phyloP scores from a whole-genome alignment of 192 early-diverging fungal genomes.

The Entomortierella chlamydospora region DNA sequence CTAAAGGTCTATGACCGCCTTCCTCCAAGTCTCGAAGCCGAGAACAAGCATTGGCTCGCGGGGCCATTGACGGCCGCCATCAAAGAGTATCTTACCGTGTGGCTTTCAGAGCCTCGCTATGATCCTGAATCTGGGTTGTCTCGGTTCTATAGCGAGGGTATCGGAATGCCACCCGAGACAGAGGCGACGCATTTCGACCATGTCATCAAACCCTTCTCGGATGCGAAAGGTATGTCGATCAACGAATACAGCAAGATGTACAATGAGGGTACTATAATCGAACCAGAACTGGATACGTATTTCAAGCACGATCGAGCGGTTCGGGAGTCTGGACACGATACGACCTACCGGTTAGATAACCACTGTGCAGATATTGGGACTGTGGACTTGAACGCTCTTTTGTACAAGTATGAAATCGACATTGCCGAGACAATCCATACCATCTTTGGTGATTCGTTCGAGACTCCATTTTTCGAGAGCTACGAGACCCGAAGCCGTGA shows the following conservation, averaged over 20 bases:
- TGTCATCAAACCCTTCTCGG: slow-evolving; percentile 84
- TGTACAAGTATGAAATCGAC: slow-evolving; percentile 98
- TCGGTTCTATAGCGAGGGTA: slow-evolving; percentile 88
- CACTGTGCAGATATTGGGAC: slow-evolving; percentile 93
- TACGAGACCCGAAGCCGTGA: slow-evolving; percentile 13
- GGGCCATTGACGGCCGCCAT: slow-evolving; percentile 77
- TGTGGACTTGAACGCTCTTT: slow-evolving; percentile 91
- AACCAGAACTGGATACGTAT: slow-evolving; percentile 92
- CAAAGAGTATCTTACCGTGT: slow-evolving; percentile 93
- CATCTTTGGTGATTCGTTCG: slow-evolving; percentile 68
- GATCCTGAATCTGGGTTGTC: slow-evolving; percentile 82
- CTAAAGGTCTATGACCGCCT: slow-evolving; percentile 80
- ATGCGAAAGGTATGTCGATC: slow-evolving; percentile 70
- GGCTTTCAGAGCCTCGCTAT: slow-evolving; percentile 85
- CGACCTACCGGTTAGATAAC: slow-evolving; percentile 92
- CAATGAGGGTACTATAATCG: slow-evolving; percentile 70
- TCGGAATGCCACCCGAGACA: slow-evolving; percentile 98
- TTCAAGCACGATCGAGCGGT: slow-evolving; percentile 98
- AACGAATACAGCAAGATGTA: slow-evolving; percentile 83
- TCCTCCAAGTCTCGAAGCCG: slow-evolving; percentile 52
- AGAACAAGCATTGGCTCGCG: slow-evolving; percentile 81
- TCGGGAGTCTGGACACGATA: slow-evolving; percentile 97
- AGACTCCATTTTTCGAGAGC: slow-evolving; percentile 43
- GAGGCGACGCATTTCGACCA: slow-evolving; percentile 93
- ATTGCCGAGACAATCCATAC: slow-evolving; percentile 79